Conservation (phyloP, 306 rosid species). For the Carpinus fangiana region DNA sequence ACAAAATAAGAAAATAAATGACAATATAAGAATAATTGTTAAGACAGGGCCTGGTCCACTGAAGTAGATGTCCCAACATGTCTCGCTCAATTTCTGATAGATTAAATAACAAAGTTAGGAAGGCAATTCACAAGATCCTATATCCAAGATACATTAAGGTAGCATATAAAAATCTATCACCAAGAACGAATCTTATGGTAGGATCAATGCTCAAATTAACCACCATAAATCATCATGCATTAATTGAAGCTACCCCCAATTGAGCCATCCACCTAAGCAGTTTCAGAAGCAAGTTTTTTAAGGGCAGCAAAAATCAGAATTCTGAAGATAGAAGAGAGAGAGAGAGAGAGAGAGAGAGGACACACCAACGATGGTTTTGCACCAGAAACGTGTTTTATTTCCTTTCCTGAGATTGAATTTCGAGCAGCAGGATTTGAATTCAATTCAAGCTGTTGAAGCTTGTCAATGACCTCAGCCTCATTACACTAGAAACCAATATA, state of each 20-base stretch:
- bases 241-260: neutral
- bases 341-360: slow-evolving; percentile 22
- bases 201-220: neutral
- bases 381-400: slow-evolving; percentile 54
- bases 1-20: neutral
- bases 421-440: slow-evolving; percentile 55
- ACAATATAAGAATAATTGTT: neutral
- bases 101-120: neutral
- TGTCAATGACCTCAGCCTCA: slow-evolving; percentile 70
- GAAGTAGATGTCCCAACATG: neutral
- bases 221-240: slow-evolving; percentile 2
- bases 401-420: slow-evolving; percentile 63
- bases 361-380: slow-evolving; percentile 69
- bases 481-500: slow-evolving; percentile 55
- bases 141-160: neutral
- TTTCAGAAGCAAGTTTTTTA: slow-evolving; percentile 19
- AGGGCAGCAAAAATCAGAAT: slow-evolving; percentile 30
- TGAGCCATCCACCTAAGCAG: slow-evolving; percentile 21
- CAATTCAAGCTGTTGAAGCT: slow-evolving; percentile 72
- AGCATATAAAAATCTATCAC: neutral
- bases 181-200: neutral
- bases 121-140: neutral
- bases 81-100: slow-evolving; percentile 1
- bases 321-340: neutral
- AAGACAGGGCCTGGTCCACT: neutral